Base-by-base conservation (phyloP, 306 rosid species). In the Castanea mollissima region DNA sequence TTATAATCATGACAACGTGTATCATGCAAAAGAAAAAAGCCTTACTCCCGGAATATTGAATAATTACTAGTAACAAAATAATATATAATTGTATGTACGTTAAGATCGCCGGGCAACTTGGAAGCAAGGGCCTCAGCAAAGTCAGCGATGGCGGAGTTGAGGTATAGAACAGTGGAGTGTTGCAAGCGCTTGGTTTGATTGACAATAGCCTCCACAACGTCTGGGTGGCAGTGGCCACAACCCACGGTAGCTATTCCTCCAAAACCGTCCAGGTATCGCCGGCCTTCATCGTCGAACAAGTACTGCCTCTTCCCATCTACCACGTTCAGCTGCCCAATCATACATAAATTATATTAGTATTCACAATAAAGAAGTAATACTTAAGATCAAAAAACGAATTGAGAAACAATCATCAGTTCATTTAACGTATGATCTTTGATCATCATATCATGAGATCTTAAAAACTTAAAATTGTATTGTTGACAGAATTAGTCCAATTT, bases 141-240 rank as follows among this genome's bases (percentile, higher is more conserved):
- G 82, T 95, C 98, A n/a, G 91, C 75, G 77, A 93, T 74, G 69
- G 89, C 88, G 12, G 81, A 90, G 75, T 93, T 95, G 65, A 95
- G 94, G 72, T 95, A 95, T 4, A 95, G 91, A 38, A 91, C 84
- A 31, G 99, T 93, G 4, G 99, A 90, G 86, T 95, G 99, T 54
- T 95, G 99, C 32, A 95, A 67, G 41, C 87, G 86, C 5, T 86
- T 89, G 7, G 91, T 87, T 69, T 95, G 99, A 73, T 83, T 83
- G 23, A 93, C 85, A 20, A 95, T 88, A 2, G 99, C 98, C 12
- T 83, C 88, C 6, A 95, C 92, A 76, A 95, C 98, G 68, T 95
- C 98, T 44, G 98, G 98, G 75, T 95, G 99, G 71, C 98, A 90
- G 88, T 95, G 99, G 14, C 99, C 99, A 83, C 99, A 95, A 6